These are phyloP conservation scores for Skeletonema costatum DNA, from an alignment of 108 stramenopile species.

Conservation along the genomic window DNA sequence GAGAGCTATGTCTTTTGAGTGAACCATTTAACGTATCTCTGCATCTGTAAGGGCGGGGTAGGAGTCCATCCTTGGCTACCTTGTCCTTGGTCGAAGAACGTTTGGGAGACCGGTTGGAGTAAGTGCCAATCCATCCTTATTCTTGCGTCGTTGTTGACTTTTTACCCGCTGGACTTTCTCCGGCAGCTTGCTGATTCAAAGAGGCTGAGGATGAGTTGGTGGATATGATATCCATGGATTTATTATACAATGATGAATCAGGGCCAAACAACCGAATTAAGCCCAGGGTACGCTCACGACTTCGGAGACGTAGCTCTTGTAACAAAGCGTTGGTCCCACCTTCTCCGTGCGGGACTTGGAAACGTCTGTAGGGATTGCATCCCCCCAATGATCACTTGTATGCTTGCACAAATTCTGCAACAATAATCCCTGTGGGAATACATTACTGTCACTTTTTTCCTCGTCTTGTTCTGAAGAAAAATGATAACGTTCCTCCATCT, in stretches of 20 bases:
- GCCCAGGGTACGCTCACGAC: constrained; percentile 36
- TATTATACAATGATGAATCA: constrained; percentile 12
- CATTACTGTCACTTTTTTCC: constrained; percentile 4
- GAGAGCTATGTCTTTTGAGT: constrained; percentile 42
- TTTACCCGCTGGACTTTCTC: constrained; percentile 20
- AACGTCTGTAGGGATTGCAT: constrained; percentile 40
- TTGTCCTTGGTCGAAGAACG: background rate
- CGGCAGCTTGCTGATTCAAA: constrained; percentile 19
- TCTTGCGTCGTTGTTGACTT: background rate
- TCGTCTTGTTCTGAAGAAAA: background rate
- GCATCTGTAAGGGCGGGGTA: constrained; percentile 40
- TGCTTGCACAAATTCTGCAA: constrained; percentile 43
- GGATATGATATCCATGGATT: background rate
- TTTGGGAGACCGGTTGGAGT: constrained; percentile 11
- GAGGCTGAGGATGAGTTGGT: background rate
- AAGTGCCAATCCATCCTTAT: background rate
- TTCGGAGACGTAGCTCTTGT: constrained; percentile 11
- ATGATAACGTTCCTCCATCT: constrained; percentile 34
- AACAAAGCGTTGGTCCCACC: background rate
- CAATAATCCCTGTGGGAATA: constrained; percentile 18
- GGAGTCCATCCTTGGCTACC: constrained; percentile 39
- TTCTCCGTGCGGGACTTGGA: constrained; percentile 16
- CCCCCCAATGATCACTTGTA: constrained; percentile 48
- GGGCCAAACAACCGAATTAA: constrained; percentile 38
- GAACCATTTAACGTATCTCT: constrained; percentile 45